Evolutionary conservation across 768 basidiomycete genomes (phyloP), one percentile per base, ranked within the genome.

Genomic region (Boletus sensibilis): DNA sequence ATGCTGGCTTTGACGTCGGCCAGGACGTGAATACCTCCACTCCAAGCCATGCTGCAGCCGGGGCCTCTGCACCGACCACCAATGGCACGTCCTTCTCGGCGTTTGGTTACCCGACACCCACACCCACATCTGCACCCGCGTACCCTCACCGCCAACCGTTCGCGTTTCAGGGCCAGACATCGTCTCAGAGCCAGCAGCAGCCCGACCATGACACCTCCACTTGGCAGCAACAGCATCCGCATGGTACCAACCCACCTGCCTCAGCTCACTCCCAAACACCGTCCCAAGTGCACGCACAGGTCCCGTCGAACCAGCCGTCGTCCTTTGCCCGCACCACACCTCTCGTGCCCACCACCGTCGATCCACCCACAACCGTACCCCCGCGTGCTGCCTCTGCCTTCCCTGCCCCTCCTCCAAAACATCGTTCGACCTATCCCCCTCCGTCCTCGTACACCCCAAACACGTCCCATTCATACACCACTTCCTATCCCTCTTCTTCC

Each of bases 291-390:
- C 66, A 44, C 33, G 37, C 64, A 1, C 69, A 61, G 16, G 49
- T 45, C 18, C 44, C 55, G 5, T 29, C 53, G 0, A n/a, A 10
- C 56, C 68, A 64, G 29, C 9, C 56, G 0, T 60, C 66, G 18
- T 61, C 64, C 8, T 70, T 61, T 53, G 50, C 69, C 1, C 66
- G 69, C 39, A 60, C 69, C 14, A 68, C 70, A 0, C 66, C 70
- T 3, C 54, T 70, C 50, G 66, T 70, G 1, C 71, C 69, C 34
- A 70, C 68, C 7, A 66, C 66, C 42, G 64, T 68, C 57, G 68
- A 68, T n/a, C 40, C 62, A 2, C 59, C 61, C 27, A 16, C 27
- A 18, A 7, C 56, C 8, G 55, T 47, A 8, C 52, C 53, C 14
- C 29, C 58, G 4, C 68, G 55, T 35, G 25, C 55, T 2, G 11